Evolutionary conservation across 2,329 filamentous ascomycete species (phyloP), one percentile per base, ranked within the genome.

Genomic region (Exserohilum rostratum): DNA sequence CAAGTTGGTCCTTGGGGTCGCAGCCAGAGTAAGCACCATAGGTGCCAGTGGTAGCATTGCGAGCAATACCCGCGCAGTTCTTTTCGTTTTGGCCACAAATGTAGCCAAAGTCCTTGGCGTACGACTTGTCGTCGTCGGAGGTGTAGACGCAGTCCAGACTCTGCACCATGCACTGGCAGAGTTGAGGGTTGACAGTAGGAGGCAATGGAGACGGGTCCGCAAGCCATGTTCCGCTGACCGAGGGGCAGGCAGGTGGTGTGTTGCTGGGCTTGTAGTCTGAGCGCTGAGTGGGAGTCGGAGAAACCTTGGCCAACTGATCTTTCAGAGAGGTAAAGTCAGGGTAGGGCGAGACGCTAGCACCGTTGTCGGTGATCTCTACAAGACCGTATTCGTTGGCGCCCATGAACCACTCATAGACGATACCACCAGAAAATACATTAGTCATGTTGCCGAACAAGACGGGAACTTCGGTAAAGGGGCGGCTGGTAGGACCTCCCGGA

Each of bases 401-500:
- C 82, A 96, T 85, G 82, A 92, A 95, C 82, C 93, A 99, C 89
- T 96, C 96, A 84, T 98, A 99, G 73, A 98, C 92, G 64, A 99
- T 96, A 76, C 93, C 95, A 64, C 95, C 95, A 45, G 90, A 95
- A 85, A 95, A 93, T 67, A 96, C 91, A 2, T 79, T 76, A 11
- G 87, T 90, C 95, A 99, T 99, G 60, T 91, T 75, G 45, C 88
- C 87, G 79, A 89, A 99, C 6, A 99, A 85, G 44, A 89, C 89
- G 34, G 79, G 80, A 38, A 96, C 93, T 74, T 99, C 95, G 57
- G 90, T 85, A 79, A 96, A 99, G 55, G 85, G 83, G 76, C 95
- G 90, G 61, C 83, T 85, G 70, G 78, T 83, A 22, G 81, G 50
- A 0, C 68, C 67, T 3, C 58, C 67, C 2, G 46, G 29, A 2